Evolutionary conservation across 2,329 filamentous ascomycete species (phyloP), one percentile per base, ranked within the genome.

Genomic region (Venturia pyrina): DNA sequence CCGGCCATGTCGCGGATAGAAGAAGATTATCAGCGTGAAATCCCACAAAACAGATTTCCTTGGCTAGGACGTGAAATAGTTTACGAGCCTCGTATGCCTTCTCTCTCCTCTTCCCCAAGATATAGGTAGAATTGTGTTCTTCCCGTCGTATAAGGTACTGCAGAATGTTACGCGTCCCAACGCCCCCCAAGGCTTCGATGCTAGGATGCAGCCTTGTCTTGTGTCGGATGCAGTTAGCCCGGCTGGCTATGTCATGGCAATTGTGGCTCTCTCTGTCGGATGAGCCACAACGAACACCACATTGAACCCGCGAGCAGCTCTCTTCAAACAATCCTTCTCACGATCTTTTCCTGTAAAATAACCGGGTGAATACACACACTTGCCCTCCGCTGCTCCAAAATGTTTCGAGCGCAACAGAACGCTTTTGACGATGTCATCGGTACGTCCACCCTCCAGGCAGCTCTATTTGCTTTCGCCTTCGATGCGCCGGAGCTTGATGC

Each of bases 381-480:
- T 10, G 8, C 19, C 32, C 15, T 37, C 6, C 28, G 28, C 11
- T 32, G 15, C 5, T 11, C 2, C 66, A 72, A 53, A 70, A 81
- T 81, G 79, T 81, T 81, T 69, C 77, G 79, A 70, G 76, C 78
- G 41, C 78, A 88, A 77, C 83, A 86, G 74, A 89, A 89, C 76
- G 81, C 84, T 60, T 89, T 89, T 71, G 87, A 89, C 76, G 87
- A 89, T 72, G 85, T 84, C 70, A 85, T 89, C 76, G 85, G 85
- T 87, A 79, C 74, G 83, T 78, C 3, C 53, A 37, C 28, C 32
- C 17, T 28, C 60, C 15, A 62, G 60, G 37, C 60, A 44, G 37
- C 59, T 62, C 24, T 37, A 10, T 24, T 24, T 24, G 40, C 60
- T 37, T 37, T 37, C 21, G 53, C 53, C 53, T 59, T 37, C 32